Evolutionary conservation across 2,329 filamentous ascomycete species (phyloP), one percentile per base, ranked within the genome.

Genomic region (Cladobotryum protrusum): DNA sequence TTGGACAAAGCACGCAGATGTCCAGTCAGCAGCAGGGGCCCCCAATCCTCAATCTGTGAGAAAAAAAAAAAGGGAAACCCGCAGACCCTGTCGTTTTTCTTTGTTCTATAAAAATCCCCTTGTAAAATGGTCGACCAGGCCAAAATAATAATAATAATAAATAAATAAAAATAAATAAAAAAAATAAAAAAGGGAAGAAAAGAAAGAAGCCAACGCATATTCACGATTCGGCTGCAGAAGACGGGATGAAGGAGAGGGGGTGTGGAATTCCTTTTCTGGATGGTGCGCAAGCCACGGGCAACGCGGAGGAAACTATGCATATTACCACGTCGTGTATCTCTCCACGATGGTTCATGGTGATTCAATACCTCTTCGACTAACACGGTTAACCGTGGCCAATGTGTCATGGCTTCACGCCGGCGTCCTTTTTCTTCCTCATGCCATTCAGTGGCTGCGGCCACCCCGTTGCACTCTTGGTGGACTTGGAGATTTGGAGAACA

Each of bases 371-470:
- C n/a, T n/a, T n/a, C n/a, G n/a, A n/a, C n/a, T n/a, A n/a, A n/a
- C 7, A 8, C 24, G 24, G 24, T 29, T 29, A 29, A 4, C 24
- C 11, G 24, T 9, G 24, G 11, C 24, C 6, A 29, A 32, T 32
- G 47, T 42, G 42, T 41, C 47, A 41, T 49, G 36, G 35, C 15
- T 47, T 14, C 24, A 17, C n/a, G n/a, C 14, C 29, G 20, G 24
- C 17, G 24, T 29, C 24, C 24, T 29, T 9, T 8, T 29, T 8
- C 5, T 17, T 8, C 3, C 19, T 29, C 46, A 42, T 48, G n/a
- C 18, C 8, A 12, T 36, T 29, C 4, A 29, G 46, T 48, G 46
- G 44, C 44, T 49, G 47, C 47, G 47, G 47, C 41, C 47, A 44
- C 47, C 47, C 41, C 47, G 47, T 49, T 44, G 33, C 41, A 40